Percentiles rank a stretch among this genome's conserved stretches.
Conservation (phyloP, 306 rosid species). For the Ceratonia siliqua region DNA sequence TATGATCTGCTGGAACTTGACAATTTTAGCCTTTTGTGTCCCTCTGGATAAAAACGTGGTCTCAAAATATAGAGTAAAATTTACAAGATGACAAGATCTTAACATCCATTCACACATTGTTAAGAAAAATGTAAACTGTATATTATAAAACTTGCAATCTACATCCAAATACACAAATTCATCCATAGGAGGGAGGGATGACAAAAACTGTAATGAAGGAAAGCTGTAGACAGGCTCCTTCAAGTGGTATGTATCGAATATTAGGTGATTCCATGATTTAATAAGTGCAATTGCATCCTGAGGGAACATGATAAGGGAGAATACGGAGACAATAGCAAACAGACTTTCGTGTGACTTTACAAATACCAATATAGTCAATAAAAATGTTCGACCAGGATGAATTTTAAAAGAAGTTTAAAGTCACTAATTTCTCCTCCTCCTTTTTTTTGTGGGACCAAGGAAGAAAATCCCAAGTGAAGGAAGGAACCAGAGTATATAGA, state of each 20-base stretch:
- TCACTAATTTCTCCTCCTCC: neutral
- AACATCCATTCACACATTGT: neutral
- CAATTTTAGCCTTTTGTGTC: conserved; percentile 51
- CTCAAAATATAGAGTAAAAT: conserved; percentile 20
- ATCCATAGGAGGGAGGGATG: neutral
- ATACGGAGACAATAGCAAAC: neutral
- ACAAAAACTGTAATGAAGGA: neutral
- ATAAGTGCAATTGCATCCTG: too few species aligned
- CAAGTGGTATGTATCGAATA: conserved; percentile 19
- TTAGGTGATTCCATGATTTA: too few species aligned
- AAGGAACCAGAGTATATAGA: too few species aligned
- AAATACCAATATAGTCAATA: neutral
- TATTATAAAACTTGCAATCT: neutral
- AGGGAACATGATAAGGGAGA: neutral
- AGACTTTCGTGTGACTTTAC: neutral
- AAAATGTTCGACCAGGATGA: conserved; percentile 6
- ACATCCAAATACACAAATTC: neutral
- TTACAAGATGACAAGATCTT: neutral
- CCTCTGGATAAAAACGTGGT: conserved; percentile 46
- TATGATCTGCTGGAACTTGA: conserved; percentile 27
- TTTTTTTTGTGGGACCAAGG: too few species aligned
- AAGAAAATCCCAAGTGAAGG: too few species aligned
- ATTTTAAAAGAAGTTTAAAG: neutral
- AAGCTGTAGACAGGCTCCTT: conserved; percentile 8
- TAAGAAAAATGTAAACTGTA: too few species aligned